Base-by-base conservation (phyloP, 805 yeast genomes). In the Maudiozyma turicensis region DNA sequence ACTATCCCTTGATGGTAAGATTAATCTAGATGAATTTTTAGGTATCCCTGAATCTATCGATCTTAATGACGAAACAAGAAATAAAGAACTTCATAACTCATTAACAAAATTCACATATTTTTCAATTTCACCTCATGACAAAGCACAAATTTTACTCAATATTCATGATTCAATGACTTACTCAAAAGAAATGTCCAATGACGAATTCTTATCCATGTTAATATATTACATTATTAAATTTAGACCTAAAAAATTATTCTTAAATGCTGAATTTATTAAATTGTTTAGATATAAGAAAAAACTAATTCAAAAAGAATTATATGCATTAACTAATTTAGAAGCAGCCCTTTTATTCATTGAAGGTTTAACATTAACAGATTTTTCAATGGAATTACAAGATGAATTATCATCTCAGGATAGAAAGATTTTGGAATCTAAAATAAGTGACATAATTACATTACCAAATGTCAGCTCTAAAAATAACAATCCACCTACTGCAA, bases 301-400 rank as follows among this genome's bases (percentile, higher is more conserved):
- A 43, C 49, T 65, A n/a, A 58, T 61, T 6, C 63, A 64, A 49
- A 61, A 60, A 43, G 69, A 64, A 48, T 49, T 63, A 15, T 65
- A 57, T 52, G 66, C 63, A 10, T 47, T 64, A 13, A 65, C 69
- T 9, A 65, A 65, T 50, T 48, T 64, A 8, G 68, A 64, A 38
- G 69, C 68, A 1, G 66, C 68, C 1, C 50, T 65, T 11, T 56
- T 56, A n/a, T 65, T 63, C 44, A 52, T 65, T n/a, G 67, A 62
- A 39, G 60, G 62, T 2, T 51, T 65, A 20, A 60, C 63, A 11
- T 33, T 52, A 5, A 32, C 31, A 28, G 65, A 63, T 45, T 55
- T 61, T 40, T 54, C 67, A 3, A 45, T 54, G 8, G 52, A 50
- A 33, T 50, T 56, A 8, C 52, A 54, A 42, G 54, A 50, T 13